Evolutionary conservation across 768 basidiomycete species (phyloP).

Genomic region (Tulasnella sp.): DNA sequence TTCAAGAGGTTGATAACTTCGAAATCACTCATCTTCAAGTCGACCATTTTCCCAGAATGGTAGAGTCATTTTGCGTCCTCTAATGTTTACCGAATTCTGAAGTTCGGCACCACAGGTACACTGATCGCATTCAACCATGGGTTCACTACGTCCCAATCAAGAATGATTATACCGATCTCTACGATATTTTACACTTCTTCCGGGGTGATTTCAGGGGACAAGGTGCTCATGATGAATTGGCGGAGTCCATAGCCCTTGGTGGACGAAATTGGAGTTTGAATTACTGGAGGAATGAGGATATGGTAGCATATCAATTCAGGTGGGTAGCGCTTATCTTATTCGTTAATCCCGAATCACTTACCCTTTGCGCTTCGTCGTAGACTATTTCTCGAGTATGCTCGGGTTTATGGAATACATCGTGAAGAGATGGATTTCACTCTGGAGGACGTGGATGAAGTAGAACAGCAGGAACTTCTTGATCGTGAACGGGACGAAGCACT

Average conservation of each 20-base stretch:
- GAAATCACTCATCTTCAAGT: constrained; percentile 24
- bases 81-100: not conserved
- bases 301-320: constrained; percentile 25
- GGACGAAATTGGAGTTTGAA: constrained; percentile 24
- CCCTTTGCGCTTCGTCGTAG: too few species aligned
- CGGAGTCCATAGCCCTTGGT: constrained; percentile 23
- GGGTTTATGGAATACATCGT: constrained; percentile 16
- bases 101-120: constrained; percentile 30
- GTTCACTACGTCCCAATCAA: constrained; percentile 60
- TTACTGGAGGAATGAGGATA: constrained; percentile 26
- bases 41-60: constrained; percentile 48
- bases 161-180: constrained; percentile 50
- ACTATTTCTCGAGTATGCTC: constrained; percentile 21
- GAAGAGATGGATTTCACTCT: too few species aligned
- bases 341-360: too few species aligned
- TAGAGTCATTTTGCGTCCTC: constrained; percentile 21
- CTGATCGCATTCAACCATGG: constrained; percentile 50
- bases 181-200: constrained; percentile 64
- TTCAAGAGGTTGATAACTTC: constrained; percentile 28
- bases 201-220: constrained; percentile 36
- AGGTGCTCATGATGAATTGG: constrained; percentile 23
- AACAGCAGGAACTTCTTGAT: too few species aligned
- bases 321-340: too few species aligned
- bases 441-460: too few species aligned
- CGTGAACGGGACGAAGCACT: too few species aligned